Evolutionary conservation across 2,329 filamentous ascomycete genomes (phyloP).

Genomic region (Acephala macrosclerotiorum): DNA sequence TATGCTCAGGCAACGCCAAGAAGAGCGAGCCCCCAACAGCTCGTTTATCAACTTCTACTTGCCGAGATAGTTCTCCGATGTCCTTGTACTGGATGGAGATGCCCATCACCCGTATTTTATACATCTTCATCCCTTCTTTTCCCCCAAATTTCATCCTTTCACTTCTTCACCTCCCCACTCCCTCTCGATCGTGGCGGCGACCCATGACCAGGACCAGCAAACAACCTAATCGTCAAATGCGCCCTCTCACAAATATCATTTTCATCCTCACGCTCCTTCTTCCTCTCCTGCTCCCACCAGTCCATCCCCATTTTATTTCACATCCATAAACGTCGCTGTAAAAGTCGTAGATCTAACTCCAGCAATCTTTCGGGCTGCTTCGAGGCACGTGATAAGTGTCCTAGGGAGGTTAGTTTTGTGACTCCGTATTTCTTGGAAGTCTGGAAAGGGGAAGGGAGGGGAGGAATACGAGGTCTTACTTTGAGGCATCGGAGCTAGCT

Average conservation of each 20-base stretch:
- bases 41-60: no score
- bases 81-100: no score
- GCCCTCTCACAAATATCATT: not conserved
- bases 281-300: not conserved
- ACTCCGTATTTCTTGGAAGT: not conserved
- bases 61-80: no score
- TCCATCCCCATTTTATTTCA: not conserved
- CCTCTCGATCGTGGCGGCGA: not conserved
- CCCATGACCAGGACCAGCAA: not conserved
- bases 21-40: no score
- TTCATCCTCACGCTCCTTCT: not conserved
- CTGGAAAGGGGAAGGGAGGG: not conserved
- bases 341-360: constrained; percentile 5
- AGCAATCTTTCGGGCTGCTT: not conserved
- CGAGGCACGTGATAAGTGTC: not conserved
- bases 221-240: not conserved
- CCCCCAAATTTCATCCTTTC: not conserved
- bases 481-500: not conserved
- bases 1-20: no score
- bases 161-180: not conserved
- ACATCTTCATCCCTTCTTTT: not conserved
- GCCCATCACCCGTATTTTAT: no score
- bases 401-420: not conserved
- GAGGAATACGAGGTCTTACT: not conserved
- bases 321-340: not conserved